Evolutionary conservation across 306 rosid species (phyloP), one percentile per base, ranked within the genome.

Genomic region (Echinosophora koreensis): DNA sequence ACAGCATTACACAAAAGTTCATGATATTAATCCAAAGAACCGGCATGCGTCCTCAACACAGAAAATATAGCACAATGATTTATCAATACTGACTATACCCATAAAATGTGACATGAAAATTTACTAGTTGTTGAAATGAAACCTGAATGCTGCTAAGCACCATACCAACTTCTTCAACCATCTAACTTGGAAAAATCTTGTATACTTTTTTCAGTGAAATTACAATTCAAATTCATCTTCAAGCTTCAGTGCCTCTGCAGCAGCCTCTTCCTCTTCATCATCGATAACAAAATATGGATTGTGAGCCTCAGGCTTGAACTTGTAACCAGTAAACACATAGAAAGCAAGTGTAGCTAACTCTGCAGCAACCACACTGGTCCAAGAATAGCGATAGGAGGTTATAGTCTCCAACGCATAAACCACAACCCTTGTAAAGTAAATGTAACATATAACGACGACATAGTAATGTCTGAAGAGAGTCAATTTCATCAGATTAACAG

Each of bases 211-310:
- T 35, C 49, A 10, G 35, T n/a, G 54, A 75, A 80, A 63, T 90
- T 73, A 94, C 89, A 94, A 89, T 69, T 94, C 98, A 17, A 94
- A 92, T 80, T 94, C 98, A 76, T 92, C 98, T 69, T 94, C 97
- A 61, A 92, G 93, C 94, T 94, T 94, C 85, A 94, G 79, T 10
- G 91, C 90, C 86, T 94, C 98, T 0, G 91, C 96, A 0, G 98
- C 98, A 38, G 98, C 98, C 84, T 94, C 97, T 80, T 94, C 98
- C 84, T 94, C 98, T 68, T 94, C 98, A 51, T 94, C 98, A 64
- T 92, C 97, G 22, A 94, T 87, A 60, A 92, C 96, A 62, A 94
- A 92, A 74, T 94, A 94, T 0, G 97, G 98, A 70, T 94, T 94
- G 79, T 94, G 98, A 4, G 90, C 94, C 86, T 94, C 98, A 0